Conservation (phyloP, 495 filamentous ascomycete species). For the Thermothielavioides terrestris region DNA sequence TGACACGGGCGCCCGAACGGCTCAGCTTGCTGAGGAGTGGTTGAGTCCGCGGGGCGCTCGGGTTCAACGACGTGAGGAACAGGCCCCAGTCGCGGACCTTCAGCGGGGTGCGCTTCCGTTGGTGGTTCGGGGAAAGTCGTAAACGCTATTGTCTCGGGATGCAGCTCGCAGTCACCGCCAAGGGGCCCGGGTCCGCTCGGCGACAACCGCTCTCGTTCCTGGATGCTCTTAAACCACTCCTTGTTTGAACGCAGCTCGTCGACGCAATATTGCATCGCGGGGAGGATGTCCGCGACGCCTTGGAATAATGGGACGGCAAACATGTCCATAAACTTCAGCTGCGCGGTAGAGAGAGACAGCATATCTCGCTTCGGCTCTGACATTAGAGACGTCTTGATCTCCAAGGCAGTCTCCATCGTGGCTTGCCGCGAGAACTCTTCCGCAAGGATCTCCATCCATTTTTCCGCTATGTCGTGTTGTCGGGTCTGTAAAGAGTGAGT, state of each 20-base stretch:
- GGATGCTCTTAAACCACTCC: constrained; percentile 50
- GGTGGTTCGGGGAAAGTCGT: constrained; percentile 23
- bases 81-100: neutral
- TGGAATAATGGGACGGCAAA: constrained; percentile 90
- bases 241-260: constrained; percentile 72
- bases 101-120: constrained; percentile 1
- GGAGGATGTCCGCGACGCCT: constrained; percentile 72
- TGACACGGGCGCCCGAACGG: constrained; percentile 9
- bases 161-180: constrained; percentile 26
- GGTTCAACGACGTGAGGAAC: constrained; percentile 4
- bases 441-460: constrained; percentile 85
- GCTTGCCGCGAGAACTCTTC: constrained; percentile 93
- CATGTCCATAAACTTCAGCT: constrained; percentile 92
- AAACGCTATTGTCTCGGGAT: constrained; percentile 33
- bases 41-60: neutral
- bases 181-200: constrained; percentile 15
- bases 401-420: constrained; percentile 78
- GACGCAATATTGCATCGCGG: constrained; percentile 71
- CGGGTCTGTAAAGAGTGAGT: constrained; percentile 55
- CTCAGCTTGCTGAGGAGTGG: constrained; percentile 4
- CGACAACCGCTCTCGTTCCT: constrained; percentile 28
- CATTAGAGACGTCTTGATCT: constrained; percentile 77
- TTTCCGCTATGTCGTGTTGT: constrained; percentile 66
- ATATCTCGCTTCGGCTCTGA: constrained; percentile 77
- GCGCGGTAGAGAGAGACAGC: constrained; percentile 72